Percentiles rank a stretch among this genome's conserved stretches.
Conservation (phyloP, 2,329 filamentous ascomycete species). For the Geosmithia flava region DNA sequence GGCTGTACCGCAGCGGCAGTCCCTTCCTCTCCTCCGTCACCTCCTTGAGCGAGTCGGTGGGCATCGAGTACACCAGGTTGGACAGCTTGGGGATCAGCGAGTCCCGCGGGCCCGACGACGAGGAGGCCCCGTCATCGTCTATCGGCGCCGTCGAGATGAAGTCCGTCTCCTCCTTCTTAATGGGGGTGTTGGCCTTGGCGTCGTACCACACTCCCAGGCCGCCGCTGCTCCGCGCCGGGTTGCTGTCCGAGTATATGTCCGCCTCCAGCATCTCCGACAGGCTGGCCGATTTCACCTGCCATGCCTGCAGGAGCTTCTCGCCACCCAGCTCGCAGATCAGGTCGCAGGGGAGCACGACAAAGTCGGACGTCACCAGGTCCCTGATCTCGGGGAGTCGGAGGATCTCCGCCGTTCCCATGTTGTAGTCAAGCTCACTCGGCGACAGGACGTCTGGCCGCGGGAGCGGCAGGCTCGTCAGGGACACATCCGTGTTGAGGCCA, state of each 20-base stretch:
- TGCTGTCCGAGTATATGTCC: conserved; percentile 20
- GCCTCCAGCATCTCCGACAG: conserved; percentile 49
- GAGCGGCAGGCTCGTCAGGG: conserved; percentile 59
- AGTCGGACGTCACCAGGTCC: conserved; percentile 68
- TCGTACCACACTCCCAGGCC: conserved; percentile 87
- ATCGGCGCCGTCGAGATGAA: conserved; percentile 73
- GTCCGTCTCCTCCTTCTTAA: conserved; percentile 88
- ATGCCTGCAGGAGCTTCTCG: conserved; percentile 72
- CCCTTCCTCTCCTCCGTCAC: conserved; percentile 63
- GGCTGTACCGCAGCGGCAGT: conserved; percentile 61
- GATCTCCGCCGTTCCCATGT: conserved; percentile 81
- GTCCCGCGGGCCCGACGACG: conserved; percentile 30
- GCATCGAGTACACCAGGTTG: conserved; percentile 75
- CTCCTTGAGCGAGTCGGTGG: conserved; percentile 81
- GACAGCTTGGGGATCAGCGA: conserved; percentile 58
- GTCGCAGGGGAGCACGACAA: conserved; percentile 85
- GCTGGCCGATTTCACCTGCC: conserved; percentile 76
- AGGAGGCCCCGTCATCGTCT: conserved; percentile 27
- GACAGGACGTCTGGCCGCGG: conserved; percentile 67
- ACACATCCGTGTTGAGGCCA: conserved; percentile 66
- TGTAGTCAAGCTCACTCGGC: conserved; percentile 64
- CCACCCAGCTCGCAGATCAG: conserved; percentile 82
- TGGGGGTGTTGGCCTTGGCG: conserved; percentile 59
- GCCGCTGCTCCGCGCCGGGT: conserved; percentile 44
- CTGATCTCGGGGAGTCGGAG: conserved; percentile 75